phyloP scores from a whole-genome alignment of 805 yeast species.

The Nakazawaea siamensis region DNA sequence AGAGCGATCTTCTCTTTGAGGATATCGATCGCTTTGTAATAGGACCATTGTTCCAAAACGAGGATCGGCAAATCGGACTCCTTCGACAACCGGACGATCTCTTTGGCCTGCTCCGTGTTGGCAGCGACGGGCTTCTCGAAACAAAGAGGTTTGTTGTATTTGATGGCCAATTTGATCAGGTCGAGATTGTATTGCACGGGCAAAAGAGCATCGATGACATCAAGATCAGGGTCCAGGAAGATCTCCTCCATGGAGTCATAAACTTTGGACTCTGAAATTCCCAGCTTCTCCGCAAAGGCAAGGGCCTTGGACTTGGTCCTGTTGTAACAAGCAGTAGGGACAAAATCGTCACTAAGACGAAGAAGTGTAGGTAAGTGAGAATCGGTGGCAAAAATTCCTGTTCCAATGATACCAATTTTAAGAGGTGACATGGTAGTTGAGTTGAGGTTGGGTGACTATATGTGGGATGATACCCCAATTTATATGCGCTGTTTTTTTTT shows the following conservation, averaged over 20 bases:
- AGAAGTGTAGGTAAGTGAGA: conserved; percentile 71
- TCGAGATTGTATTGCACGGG: conserved; percentile 80
- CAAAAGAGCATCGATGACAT: conserved; percentile 74
- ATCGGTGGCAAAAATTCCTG: conserved; percentile 69
- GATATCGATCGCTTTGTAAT: conserved; percentile 46
- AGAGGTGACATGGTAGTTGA: too few relatives aligned
- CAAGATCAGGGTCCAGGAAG: conserved; percentile 57
- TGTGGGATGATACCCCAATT: too few relatives aligned
- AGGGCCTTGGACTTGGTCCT: conserved; percentile 82
- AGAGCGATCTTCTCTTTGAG: conserved; percentile 51
- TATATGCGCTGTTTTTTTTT: too few relatives aligned
- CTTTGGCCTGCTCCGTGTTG: conserved; percentile 67
- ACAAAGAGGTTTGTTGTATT: conserved; percentile 67
- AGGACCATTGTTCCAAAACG: conserved; percentile 84
- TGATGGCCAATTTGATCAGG: conserved; percentile 61
- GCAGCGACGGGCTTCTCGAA: conserved; percentile 95
- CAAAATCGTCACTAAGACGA: conserved; percentile 39
- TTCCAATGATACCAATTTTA: conserved; percentile 10
- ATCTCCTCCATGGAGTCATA: conserved; percentile 57
- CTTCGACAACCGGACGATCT: conserved; percentile 62
- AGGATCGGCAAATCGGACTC: conserved; percentile 39
- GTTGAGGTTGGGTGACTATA: too few relatives aligned
- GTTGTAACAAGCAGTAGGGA: conserved; percentile 68
- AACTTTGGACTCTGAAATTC: conserved; percentile 39
- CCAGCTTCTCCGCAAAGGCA: conserved; percentile 60